These are phyloP conservation scores for Kokia cookei DNA, from an alignment of 441 rosid genomes.

Conservation along the genomic window DNA sequence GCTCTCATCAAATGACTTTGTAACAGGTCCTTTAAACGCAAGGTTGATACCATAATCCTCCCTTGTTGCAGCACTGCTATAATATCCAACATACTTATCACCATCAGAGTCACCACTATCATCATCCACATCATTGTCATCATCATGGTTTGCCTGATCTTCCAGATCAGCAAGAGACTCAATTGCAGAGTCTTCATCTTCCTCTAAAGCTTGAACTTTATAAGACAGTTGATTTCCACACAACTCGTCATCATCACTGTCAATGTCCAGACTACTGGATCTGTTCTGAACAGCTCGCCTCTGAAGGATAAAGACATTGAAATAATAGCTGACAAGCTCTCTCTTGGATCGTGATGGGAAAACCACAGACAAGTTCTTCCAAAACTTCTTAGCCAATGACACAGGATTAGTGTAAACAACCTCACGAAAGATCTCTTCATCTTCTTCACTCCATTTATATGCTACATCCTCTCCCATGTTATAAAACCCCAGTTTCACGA, in stretches of 20 bases:
- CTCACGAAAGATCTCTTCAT: conserved; percentile 43
- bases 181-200: conserved; percentile 37
- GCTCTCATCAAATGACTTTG: conserved; percentile 9
- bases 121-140: conserved; percentile 8
- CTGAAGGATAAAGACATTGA: conserved; percentile 49
- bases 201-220: conserved; percentile 24
- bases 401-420: conserved; percentile 38
- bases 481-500: conserved; percentile 35
- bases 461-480: conserved; percentile 63
- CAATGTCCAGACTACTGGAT: conserved; percentile 28
- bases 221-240: conserved; percentile 7
- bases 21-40: conserved; percentile 9
- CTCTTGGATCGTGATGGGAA: conserved; percentile 40
- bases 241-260: conserved; percentile 70
- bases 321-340: conserved; percentile 58
- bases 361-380: conserved; percentile 33
- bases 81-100: conserved; percentile 25
- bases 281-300: conserved; percentile 53
- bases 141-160: conserved; percentile 13
- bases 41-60: conserved; percentile 28
- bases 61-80: conserved; percentile 11
- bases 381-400: conserved; percentile 45
- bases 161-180: conserved; percentile 31
- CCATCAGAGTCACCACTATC: conserved; percentile 6
- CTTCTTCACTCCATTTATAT: conserved; percentile 41